These are phyloP conservation scores for Ophiostoma tasmaniense DNA, from an alignment of 2,329 filamentous ascomycete species.

Conservation along the genomic window DNA sequence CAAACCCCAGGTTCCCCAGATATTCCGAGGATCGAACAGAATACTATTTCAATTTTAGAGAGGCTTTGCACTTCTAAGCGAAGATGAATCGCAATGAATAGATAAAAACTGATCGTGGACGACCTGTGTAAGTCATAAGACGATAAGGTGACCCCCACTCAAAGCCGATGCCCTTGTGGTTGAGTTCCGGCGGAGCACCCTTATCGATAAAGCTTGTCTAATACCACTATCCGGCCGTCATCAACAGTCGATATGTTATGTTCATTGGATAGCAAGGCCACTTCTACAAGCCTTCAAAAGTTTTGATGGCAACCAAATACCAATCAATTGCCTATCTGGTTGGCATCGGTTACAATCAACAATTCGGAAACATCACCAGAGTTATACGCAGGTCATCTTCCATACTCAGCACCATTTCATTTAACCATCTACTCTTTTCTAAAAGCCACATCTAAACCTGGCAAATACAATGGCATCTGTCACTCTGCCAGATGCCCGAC, in stretches of 20 bases:
- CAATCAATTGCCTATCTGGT: not conserved
- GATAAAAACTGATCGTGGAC: no score
- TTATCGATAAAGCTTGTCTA: not conserved
- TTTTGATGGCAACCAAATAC: not conserved
- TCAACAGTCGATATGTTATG: not conserved
- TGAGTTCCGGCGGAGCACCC: not conserved
- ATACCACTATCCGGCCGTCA: not conserved
- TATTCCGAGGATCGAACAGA: no score
- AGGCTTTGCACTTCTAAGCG: no score
- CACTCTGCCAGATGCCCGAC: not conserved
- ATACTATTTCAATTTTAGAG: no score
- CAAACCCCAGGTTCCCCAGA: not conserved
- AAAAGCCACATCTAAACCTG: not conserved
- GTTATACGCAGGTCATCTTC: not conserved
- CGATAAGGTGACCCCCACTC: not conserved
- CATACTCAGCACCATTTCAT: not conserved
- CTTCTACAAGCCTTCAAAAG: not conserved
- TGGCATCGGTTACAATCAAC: not conserved
- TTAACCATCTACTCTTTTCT: not conserved
- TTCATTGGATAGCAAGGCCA: not conserved
- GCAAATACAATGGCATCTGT: not conserved
- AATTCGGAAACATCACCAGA: not conserved
- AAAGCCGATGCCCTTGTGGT: not conserved
- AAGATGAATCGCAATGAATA: no score
- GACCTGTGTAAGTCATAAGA: not conserved